Conservation (phyloP, 192 early-diverging fungal genomes). For the Coemansia sp. region DNA sequence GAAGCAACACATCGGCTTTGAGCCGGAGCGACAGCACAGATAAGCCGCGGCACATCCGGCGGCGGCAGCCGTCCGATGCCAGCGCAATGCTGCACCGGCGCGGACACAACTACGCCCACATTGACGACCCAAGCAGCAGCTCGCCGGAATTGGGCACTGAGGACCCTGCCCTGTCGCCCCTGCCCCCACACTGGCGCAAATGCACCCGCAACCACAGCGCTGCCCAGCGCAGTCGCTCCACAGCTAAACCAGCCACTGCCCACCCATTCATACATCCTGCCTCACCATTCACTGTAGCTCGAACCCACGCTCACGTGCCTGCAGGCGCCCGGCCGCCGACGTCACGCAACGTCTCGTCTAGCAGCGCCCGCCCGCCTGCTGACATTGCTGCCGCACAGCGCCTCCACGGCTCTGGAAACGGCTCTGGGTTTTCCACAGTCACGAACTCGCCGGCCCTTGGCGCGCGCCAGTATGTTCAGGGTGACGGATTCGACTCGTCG, state of each 20-base stretch:
- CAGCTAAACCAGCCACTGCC: conserved; percentile 2
- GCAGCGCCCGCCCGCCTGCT: conserved; percentile 2
- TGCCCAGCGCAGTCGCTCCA: not conserved
- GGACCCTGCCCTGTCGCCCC: conserved; percentile 19
- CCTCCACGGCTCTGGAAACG: not conserved
- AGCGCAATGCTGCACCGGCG: not conserved
- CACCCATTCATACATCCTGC: not conserved
- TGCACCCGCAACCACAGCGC: conserved; percentile 1
- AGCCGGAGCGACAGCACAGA: not conserved
- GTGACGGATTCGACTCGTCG: conserved; percentile 45
- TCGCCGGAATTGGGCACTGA: not conserved
- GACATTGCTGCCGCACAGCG: conserved; percentile 12
- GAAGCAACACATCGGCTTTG: conserved; percentile 7
- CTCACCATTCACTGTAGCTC: conserved; percentile 21
- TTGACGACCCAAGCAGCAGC: not conserved
- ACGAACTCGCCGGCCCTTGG: conserved; percentile 17
- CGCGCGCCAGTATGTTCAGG: conserved; percentile 12
- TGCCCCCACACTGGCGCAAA: conserved; percentile 25
- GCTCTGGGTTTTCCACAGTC: conserved; percentile 6
- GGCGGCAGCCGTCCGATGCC: conserved; percentile 12
- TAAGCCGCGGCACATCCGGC: conserved; percentile 14
- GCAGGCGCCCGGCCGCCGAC: not conserved
- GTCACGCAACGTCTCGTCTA: conserved; percentile 19
- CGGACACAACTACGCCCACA: not conserved
- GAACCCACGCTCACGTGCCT: conserved; percentile 1